These are phyloP conservation scores for Delonix regia DNA, from an alignment of 306 rosid genomes.

Conservation along the genomic window DNA sequence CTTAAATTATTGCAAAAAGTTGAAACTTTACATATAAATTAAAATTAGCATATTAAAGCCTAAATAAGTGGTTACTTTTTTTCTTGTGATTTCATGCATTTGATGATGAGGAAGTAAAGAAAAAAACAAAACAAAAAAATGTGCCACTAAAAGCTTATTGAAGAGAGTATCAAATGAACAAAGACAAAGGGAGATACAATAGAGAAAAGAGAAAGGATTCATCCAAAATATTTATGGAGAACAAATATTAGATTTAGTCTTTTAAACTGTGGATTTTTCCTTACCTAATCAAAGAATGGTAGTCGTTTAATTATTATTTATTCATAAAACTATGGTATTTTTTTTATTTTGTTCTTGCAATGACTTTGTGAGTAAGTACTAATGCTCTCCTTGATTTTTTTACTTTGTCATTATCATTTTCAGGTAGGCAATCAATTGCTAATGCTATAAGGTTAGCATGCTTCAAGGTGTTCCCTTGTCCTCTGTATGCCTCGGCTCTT, in stretches of 20 bases:
- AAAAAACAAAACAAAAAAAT: neutral
- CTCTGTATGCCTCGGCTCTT: conserved; percentile 81
- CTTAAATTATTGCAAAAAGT: too few relatives aligned
- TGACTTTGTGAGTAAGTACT: conserved; percentile 72
- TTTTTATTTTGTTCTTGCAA: conserved; percentile 74
- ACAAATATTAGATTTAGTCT: conserved; percentile 24
- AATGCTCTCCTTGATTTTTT: conserved; percentile 80
- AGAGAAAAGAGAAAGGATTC: neutral
- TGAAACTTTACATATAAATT: too few relatives aligned
- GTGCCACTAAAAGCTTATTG: neutral
- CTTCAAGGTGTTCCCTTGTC: conserved; percentile 73
- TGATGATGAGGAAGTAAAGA: neutral
- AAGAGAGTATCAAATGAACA: neutral
- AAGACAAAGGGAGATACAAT: neutral
- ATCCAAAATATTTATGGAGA: conserved; percentile 22
- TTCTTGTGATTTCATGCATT: neutral
- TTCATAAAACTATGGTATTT: neutral
- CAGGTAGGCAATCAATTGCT: conserved; percentile 88
- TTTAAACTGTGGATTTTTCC: conserved; percentile 28
- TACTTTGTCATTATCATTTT: conserved; percentile 68
- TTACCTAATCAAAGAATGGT: neutral
- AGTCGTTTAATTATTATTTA: neutral
- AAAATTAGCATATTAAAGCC: too few relatives aligned
- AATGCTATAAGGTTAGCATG: conserved; percentile 85
- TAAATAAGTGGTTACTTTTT: neutral